Percentiles rank a stretch among this genome's conserved stretches.
These are phyloP conservation scores for Amniculicola lignicola DNA, from an alignment of 495 filamentous ascomycete species.

Conservation along the genomic window DNA sequence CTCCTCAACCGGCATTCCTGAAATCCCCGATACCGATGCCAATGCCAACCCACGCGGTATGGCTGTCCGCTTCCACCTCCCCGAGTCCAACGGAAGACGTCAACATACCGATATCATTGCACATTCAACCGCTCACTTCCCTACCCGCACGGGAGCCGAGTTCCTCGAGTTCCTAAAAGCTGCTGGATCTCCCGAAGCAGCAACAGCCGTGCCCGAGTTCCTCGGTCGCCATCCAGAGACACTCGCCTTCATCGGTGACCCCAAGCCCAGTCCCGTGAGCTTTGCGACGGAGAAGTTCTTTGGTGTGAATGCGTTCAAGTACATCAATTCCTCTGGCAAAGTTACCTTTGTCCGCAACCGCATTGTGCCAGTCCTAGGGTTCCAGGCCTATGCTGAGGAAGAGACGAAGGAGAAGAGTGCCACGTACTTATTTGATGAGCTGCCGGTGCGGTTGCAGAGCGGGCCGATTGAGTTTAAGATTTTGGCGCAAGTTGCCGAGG, in stretches of 20 bases:
- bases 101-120: constrained; percentile 56
- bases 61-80: constrained; percentile 50
- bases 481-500: constrained; percentile 49
- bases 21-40: constrained; percentile 51
- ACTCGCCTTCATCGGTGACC: constrained; percentile 45
- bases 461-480: constrained; percentile 47
- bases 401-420: constrained; percentile 38
- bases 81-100: constrained; percentile 37
- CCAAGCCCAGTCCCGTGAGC: constrained; percentile 49
- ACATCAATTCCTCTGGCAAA: constrained; percentile 44
- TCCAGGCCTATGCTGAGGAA: constrained; percentile 40
- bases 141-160: constrained; percentile 47
- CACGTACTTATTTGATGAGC: constrained; percentile 48
- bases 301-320: constrained; percentile 52
- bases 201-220: constrained; percentile 40
- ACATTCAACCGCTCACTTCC: constrained; percentile 52
- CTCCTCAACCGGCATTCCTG: constrained; percentile 51
- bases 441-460: constrained; percentile 36
- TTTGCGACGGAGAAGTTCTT: constrained; percentile 49
- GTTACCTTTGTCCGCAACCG: constrained; percentile 48
- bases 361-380: constrained; percentile 44
- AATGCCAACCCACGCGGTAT: constrained; percentile 51
- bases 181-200: constrained; percentile 32
- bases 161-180: constrained; percentile 50
- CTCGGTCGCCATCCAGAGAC: constrained; percentile 46